Evolutionary conservation across 1,284 basidiomycete genomes (phyloP), one percentile per base, ranked within the genome.

Genomic region (Trametes polyzona): DNA sequence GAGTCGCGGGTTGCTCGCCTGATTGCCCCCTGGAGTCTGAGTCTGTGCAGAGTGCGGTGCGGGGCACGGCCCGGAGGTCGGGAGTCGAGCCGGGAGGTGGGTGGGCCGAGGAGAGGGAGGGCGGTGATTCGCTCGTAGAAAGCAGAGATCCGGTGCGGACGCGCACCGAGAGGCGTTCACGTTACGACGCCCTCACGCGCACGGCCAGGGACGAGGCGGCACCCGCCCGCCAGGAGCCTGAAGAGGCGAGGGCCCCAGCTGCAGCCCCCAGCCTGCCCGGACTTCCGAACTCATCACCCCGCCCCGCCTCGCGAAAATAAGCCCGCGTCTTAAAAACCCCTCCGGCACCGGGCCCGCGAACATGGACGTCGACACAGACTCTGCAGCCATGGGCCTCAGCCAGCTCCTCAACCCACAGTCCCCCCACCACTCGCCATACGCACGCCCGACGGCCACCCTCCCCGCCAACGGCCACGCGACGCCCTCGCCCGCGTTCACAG

Each of bases 351-450:
- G 24, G 37, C 24, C 24, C 29, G 10, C 47, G 44, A 55, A 16
- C 8, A 63, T 63, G 61, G 53, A 59, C 58, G 50, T 55, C 55
- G 61, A 63, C 61, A n/a, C 47, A 52, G 55, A 59, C n/a, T n/a
- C n/a, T n/a, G n/a, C n/a, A n/a, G n/a, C n/a, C 58, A 63, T 63
- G 61, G 58, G 52, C 52, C 36, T 40, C 52, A 40, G 36, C 52
- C 44, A 56, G 33, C 14, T 40, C 36, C 52, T 24, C 49, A 23
- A 27, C 50, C 26, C 44, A 19, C 33, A 41, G 46, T 30, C 46
- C 27, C 41, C 32, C 41, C 9, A 29, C 27, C 33, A 41, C 50
- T 30, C 46, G 27, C 41, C 32, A 35, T 12, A 29, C 30, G 17
- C 43, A 39, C 37, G 32, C 39, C 47, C 46, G 21, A 27, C 35